Evolutionary conservation across 768 basidiomycete genomes (phyloP).

Genomic region (Boletus coccyginus): DNA sequence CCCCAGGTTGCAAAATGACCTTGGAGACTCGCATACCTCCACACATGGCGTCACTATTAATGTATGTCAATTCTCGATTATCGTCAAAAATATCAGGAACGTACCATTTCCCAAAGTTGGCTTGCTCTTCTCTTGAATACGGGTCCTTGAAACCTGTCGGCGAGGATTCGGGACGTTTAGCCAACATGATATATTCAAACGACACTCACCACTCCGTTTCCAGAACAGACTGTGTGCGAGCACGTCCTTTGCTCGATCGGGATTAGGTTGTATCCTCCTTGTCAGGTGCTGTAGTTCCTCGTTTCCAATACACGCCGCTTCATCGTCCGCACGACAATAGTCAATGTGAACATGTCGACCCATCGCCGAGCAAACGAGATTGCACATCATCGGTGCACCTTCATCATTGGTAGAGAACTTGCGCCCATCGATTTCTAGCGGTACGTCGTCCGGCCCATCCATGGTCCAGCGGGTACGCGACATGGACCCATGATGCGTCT

Average conservation of each 20-base stretch:
- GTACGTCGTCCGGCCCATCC: conserved; percentile 48
- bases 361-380: conserved; percentile 50
- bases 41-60: conserved; percentile 49
- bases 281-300: conserved; percentile 47
- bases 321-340: conserved; percentile 46
- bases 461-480: conserved; percentile 54
- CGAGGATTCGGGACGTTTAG: background rate
- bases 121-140: conserved; percentile 56
- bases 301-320: conserved; percentile 36
- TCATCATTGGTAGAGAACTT: conserved; percentile 53
- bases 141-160: conserved; percentile 59
- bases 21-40: conserved; percentile 32
- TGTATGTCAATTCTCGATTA: background rate
- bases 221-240: conserved; percentile 55
- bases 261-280: conserved; percentile 43
- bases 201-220: conserved; percentile 49
- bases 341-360: conserved; percentile 59
- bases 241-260: conserved; percentile 48
- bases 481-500: conserved; percentile 65
- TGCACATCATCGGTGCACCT: conserved; percentile 65
- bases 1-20: background rate
- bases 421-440: conserved; percentile 53
- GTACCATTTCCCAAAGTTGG: conserved; percentile 53
- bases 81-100: conserved; percentile 5
- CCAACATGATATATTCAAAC: background rate